Conservation (phyloP, 805 yeast genomes). For the Yarrowia sp. region DNA sequence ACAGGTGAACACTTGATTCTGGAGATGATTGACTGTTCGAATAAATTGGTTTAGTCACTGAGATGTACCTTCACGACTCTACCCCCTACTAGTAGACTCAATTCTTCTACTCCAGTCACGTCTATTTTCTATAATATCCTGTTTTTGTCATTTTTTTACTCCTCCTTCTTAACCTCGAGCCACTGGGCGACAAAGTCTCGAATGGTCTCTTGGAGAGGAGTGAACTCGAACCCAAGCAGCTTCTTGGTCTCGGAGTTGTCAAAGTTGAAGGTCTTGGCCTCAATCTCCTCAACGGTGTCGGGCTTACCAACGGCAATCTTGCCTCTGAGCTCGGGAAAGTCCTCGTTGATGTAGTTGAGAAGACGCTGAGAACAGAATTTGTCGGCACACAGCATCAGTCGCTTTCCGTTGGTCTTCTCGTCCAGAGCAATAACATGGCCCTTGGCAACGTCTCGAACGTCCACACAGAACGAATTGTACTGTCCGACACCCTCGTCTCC, state of each 20-base stretch:
- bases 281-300: background rate
- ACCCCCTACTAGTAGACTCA: no score
- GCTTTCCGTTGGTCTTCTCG: constrained; percentile 45
- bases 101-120: no score
- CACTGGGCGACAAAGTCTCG: constrained; percentile 22
- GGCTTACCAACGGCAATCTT: constrained; percentile 19
- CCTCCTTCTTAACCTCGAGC: background rate
- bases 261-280: constrained; percentile 13
- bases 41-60: no score
- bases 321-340: constrained; percentile 27
- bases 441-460: constrained; percentile 68
- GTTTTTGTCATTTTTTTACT: background rate
- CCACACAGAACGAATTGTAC: constrained; percentile 50
- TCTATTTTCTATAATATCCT: no score
- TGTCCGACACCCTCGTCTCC: constrained; percentile 4
- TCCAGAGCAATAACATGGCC: constrained; percentile 61
- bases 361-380: constrained; percentile 40
- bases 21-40: no score
- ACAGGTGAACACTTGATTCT: no score
- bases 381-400: constrained; percentile 44
- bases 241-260: constrained; percentile 35
- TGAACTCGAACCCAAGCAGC: constrained; percentile 23
- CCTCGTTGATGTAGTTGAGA: constrained; percentile 41
- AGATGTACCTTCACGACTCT: no score
- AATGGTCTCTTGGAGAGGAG: constrained; percentile 6